Evolutionary conservation across 306 rosid species (phyloP).

Genomic region (Abrus pulchellus): DNA sequence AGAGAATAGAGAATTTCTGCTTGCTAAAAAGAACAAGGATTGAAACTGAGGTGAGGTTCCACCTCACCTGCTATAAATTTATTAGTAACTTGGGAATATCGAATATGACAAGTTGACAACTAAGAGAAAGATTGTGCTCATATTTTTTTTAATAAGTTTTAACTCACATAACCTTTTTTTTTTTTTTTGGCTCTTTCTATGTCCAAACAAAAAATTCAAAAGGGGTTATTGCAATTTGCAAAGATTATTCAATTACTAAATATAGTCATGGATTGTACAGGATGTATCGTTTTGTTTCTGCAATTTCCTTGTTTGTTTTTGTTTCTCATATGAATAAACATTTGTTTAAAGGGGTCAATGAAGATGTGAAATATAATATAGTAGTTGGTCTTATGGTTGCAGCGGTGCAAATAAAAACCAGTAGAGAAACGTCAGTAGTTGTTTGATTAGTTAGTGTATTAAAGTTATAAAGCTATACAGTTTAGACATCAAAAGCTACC

Average conservation of each 20-base stretch:
- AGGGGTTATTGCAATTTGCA: background rate
- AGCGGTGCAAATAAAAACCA: conserved; percentile 5
- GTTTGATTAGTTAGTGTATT: conserved; percentile 7
- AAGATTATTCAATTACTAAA: conserved; percentile 1
- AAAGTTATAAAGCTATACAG: background rate
- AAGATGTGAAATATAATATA: background rate
- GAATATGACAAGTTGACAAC: conserved; percentile 42
- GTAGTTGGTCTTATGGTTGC: background rate
- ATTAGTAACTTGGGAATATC: conserved; percentile 18
- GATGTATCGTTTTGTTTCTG: background rate
- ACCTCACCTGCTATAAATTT: background rate
- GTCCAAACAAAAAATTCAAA: background rate
- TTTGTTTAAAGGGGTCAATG: conserved; percentile 1
- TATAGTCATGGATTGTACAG: background rate
- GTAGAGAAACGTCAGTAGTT: conserved; percentile 11
- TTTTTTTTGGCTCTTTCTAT: background rate
- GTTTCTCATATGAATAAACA: conserved; percentile 24
- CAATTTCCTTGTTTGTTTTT: background rate
- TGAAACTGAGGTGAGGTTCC: background rate
- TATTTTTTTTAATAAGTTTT: background rate
- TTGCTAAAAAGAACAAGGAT: background rate
- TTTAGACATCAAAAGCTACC: background rate
- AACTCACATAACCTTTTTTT: background rate
- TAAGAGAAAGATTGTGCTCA: background rate
- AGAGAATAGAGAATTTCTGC: conserved; percentile 6